Conservation (phyloP, 352 stramenopile genomes). For the Globisporangium echinulatum region DNA sequence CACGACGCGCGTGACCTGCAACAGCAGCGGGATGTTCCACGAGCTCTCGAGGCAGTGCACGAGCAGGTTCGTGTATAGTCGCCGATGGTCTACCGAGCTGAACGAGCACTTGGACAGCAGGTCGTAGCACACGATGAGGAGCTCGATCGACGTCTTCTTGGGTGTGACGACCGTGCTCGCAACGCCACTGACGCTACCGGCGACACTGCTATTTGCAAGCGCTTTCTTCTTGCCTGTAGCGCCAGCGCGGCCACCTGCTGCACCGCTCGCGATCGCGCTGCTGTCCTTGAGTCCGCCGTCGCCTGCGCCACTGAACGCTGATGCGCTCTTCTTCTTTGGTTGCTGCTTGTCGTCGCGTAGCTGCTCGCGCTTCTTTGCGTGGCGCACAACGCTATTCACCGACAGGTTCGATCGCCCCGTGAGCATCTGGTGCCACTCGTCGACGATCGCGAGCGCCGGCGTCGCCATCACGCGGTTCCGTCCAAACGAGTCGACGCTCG, state of each 20-base stretch:
- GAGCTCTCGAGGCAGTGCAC: constrained; percentile 84
- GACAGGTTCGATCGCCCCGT: constrained; percentile 63
- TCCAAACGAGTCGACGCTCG: constrained; percentile 62
- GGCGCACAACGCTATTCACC: constrained; percentile 75
- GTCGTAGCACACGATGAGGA: constrained; percentile 75
- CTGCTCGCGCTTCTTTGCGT: constrained; percentile 56
- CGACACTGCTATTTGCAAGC: background rate
- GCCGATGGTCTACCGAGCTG: constrained; percentile 55
- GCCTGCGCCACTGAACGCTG: background rate
- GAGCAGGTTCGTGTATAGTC: constrained; percentile 78
- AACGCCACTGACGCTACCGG: too few species aligned
- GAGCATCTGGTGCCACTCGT: constrained; percentile 80
- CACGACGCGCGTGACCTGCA: constrained; percentile 81
- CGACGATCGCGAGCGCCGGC: constrained; percentile 70
- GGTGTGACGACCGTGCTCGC: constrained; percentile 6
- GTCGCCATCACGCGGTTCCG: constrained; percentile 86
- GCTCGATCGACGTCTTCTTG: constrained; percentile 67
- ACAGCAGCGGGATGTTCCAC: constrained; percentile 72
- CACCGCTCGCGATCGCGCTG: background rate
- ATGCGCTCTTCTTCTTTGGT: constrained; percentile 43
- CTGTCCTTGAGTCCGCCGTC: constrained; percentile 17
- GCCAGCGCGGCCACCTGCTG: constrained; percentile 3
- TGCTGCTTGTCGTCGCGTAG: constrained; percentile 34
- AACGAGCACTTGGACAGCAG: constrained; percentile 81
- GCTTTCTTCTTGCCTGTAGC: constrained; percentile 36